A percentile compares a stretch with the other conserved stretches of the same genome.
Conservation (phyloP, 306 rosid genomes). For the Pterocarpus macrocarpus region DNA sequence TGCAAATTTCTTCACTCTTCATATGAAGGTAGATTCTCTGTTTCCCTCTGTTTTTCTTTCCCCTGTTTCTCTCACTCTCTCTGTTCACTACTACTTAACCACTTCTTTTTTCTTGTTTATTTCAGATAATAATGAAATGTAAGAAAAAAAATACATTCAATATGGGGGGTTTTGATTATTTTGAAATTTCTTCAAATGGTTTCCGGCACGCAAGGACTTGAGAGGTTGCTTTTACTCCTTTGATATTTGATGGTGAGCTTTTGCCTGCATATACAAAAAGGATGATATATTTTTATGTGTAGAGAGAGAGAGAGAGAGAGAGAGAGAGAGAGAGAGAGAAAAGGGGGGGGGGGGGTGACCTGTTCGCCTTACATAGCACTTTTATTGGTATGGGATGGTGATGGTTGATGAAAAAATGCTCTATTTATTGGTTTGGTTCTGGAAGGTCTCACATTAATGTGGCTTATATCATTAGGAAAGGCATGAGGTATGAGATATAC, state of each 20-base stretch:
- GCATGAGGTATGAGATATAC: not conserved
- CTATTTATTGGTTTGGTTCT: not conserved
- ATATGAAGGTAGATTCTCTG: conserved; percentile 44
- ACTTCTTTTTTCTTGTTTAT: not conserved
- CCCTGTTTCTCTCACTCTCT: not conserved
- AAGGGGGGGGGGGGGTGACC: conserved; percentile 32
- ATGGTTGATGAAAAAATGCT: conserved; percentile 29
- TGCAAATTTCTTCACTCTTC: conserved; percentile 59
- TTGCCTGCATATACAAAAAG: conserved; percentile 5
- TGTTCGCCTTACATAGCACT: conserved; percentile 60
- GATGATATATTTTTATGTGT: not conserved
- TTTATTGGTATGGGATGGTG: conserved; percentile 54
- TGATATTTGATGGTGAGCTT: conserved; percentile 44
- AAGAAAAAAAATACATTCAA: not conserved
- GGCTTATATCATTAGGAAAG: conserved; percentile 43
- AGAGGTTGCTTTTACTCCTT: conserved; percentile 72
- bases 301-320: not conserved
- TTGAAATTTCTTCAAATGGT: not conserved
- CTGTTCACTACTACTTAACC: conserved; percentile 34
- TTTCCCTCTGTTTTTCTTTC: conserved; percentile 6
- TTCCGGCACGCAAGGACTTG: conserved; percentile 69
- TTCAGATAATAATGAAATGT: not conserved
- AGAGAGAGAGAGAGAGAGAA: not conserved
- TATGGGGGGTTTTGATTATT: no score
- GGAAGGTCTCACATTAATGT: conserved; percentile 26